These are phyloP conservation scores for Stereocaulon alpinum DNA, from an alignment of 495 filamentous ascomycete genomes.

Conservation along the genomic window DNA sequence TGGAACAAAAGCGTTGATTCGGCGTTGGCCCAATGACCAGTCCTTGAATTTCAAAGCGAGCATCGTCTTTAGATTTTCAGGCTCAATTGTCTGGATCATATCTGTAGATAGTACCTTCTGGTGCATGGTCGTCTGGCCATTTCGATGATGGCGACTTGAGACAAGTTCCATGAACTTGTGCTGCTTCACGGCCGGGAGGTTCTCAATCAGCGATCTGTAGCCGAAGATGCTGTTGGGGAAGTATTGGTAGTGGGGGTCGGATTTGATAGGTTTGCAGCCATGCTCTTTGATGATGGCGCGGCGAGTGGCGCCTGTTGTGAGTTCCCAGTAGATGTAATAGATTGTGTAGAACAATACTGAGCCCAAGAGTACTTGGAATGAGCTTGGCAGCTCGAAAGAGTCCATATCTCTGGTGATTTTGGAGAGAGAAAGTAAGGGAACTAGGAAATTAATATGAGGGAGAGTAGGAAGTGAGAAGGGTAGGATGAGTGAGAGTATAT, in stretches of 20 bases:
- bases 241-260: conserved; percentile 9
- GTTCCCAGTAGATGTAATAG: conserved; percentile 17
- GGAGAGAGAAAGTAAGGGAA: background rate
- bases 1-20: conserved; percentile 36
- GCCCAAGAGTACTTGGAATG: background rate
- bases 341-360: conserved; percentile 1
- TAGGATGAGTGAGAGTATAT: too few species aligned
- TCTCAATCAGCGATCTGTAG: background rate
- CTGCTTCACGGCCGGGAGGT: background rate
- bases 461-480: too few species aligned
- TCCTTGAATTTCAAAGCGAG: conserved; percentile 73
- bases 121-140: conserved; percentile 23
- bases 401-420: background rate
- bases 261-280: conserved; percentile 19
- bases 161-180: conserved; percentile 2
- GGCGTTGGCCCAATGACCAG: conserved; percentile 38
- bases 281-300: conserved; percentile 16
- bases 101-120: conserved; percentile 24
- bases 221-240: conserved; percentile 12
- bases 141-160: background rate
- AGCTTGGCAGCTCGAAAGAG: background rate
- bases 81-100: conserved; percentile 54
- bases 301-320: conserved; percentile 16
- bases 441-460: too few species aligned
- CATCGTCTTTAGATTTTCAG: conserved; percentile 79